phyloP scores from a whole-genome alignment of 2,329 filamentous ascomycete genomes.

The Fusarium guadeloupense region DNA sequence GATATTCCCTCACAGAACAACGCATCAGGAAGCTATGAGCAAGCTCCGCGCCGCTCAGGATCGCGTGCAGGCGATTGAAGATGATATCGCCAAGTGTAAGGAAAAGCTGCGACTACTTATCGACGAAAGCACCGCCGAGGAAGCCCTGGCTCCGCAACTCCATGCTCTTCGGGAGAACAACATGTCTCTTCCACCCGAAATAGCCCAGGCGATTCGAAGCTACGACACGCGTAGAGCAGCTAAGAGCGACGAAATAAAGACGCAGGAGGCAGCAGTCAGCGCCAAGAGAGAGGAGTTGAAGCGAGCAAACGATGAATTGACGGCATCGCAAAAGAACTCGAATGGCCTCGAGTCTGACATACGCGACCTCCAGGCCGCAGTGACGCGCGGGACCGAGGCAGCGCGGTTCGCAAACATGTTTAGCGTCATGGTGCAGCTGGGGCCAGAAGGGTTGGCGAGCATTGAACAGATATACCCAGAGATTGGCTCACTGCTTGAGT shows the following conservation, averaged over 20 bases:
- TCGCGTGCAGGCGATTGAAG: conserved; percentile 31
- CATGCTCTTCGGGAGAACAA: conserved; percentile 43
- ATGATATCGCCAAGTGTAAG: conserved; percentile 33
- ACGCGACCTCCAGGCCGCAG: conserved; percentile 35
- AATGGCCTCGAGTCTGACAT: conserved; percentile 37
- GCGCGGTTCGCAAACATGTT: conserved; percentile 41
- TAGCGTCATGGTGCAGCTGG: conserved; percentile 41
- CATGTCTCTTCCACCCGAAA: conserved; percentile 41
- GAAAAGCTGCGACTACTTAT: conserved; percentile 31
- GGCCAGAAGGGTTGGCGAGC: conserved; percentile 39
- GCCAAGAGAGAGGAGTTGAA: conserved; percentile 33
- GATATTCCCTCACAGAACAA: conserved; percentile 42
- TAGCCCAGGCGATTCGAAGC: conserved; percentile 41
- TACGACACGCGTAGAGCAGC: conserved; percentile 40
- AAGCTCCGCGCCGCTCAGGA: conserved; percentile 36
- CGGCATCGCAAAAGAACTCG: conserved; percentile 32
- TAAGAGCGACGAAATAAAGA: conserved; percentile 42
- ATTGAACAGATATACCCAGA: conserved; percentile 45
- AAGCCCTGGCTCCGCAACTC: conserved; percentile 39
- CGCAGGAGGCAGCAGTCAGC: conserved; percentile 35
- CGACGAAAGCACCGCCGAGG: conserved; percentile 40
- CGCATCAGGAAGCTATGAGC: conserved; percentile 38
- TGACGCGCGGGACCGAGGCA: conserved; percentile 39
- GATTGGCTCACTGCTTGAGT: conserved; percentile 42
- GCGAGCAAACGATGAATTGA: conserved; percentile 28